These are phyloP conservation scores for Boletus tomentosulus DNA, from an alignment of 768 basidiomycete genomes.

Conservation along the genomic window DNA sequence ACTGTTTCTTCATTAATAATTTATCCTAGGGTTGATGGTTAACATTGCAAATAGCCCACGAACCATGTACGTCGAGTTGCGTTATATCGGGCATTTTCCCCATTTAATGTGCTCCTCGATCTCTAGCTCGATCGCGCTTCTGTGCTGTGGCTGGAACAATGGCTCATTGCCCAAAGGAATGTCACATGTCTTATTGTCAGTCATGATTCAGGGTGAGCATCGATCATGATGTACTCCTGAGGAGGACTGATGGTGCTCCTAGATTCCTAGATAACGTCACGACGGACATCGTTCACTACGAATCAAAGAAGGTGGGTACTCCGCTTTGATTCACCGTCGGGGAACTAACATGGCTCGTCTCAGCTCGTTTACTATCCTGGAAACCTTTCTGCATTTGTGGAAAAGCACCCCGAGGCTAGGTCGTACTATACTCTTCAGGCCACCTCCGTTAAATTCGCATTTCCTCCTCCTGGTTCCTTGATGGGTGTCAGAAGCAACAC, in stretches of 20 bases:
- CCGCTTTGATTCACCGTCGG: conserved; percentile 12
- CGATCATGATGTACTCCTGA: conserved; percentile 3
- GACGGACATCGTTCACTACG: conserved; percentile 97
- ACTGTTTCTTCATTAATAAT: conserved; percentile 17
- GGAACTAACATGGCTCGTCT: conserved; percentile 11
- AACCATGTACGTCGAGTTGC: conserved; percentile 65
- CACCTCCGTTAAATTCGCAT: conserved; percentile 89
- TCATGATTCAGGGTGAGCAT: conserved; percentile 91
- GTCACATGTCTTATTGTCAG: conserved; percentile 92
- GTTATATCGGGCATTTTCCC: conserved; percentile 15
- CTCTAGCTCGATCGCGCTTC: conserved; percentile 73
- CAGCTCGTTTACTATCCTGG: conserved; percentile 92
- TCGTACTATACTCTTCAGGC: conserved; percentile 96
- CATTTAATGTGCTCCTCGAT: conserved; percentile 17
- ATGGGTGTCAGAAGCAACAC: conserved; percentile 98
- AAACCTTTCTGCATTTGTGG: conserved; percentile 88
- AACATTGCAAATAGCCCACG: conserved; percentile 58
- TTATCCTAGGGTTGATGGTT: conserved; percentile 16
- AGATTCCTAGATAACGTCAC: conserved; percentile 95
- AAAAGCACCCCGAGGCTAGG: conserved; percentile 85
- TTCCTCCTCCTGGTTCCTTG: conserved; percentile 92
- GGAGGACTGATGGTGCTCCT: conserved; percentile 4
- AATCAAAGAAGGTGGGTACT: conserved; percentile 72
- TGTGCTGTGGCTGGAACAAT: conserved; percentile 89
- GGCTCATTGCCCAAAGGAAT: conserved; percentile 73